Conservation (phyloP, 164 flowering plant genomes). For the Liriodendron chinense region DNA sequence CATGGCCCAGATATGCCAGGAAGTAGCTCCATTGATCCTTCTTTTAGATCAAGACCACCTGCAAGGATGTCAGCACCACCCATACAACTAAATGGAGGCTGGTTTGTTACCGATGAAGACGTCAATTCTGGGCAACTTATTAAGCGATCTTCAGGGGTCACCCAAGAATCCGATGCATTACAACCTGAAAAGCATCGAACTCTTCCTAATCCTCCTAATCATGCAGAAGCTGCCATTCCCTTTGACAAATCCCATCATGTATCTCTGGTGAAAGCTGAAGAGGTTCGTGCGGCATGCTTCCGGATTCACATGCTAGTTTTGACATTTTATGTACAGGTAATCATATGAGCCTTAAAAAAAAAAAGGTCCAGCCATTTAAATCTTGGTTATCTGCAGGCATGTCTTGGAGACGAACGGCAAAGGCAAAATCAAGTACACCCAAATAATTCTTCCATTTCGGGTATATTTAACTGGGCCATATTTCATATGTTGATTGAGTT, state of each 20-base stretch:
- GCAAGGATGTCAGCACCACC: conserved; percentile 23
- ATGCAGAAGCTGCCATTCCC: conserved; percentile 20
- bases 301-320: conserved; percentile 10
- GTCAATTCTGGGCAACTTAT: conserved; percentile 21
- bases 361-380: conserved; percentile 16
- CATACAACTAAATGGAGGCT: conserved; percentile 47
- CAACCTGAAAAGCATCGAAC: conserved; percentile 38
- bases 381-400: conserved; percentile 34
- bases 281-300: conserved; percentile 36
- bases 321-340: conserved; percentile 1
- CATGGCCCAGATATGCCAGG: conserved; percentile 43
- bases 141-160: conserved; percentile 27
- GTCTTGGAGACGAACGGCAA: conserved; percentile 30
- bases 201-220: conserved; percentile 26
- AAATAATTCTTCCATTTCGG: conserved; percentile 34
- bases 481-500: background rate
- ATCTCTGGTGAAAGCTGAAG: conserved; percentile 47
- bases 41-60: conserved; percentile 45
- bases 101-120: conserved; percentile 61
- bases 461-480: conserved; percentile 18
- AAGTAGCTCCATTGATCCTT: conserved; percentile 43
- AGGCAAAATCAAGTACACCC: conserved; percentile 30
- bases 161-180: conserved; percentile 31
- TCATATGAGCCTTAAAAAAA: conserved; percentile 6
- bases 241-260: conserved; percentile 19